Evolutionary conservation across 75 land plant species (phyloP).

Genomic region (Selaginella moellendorffii): DNA sequence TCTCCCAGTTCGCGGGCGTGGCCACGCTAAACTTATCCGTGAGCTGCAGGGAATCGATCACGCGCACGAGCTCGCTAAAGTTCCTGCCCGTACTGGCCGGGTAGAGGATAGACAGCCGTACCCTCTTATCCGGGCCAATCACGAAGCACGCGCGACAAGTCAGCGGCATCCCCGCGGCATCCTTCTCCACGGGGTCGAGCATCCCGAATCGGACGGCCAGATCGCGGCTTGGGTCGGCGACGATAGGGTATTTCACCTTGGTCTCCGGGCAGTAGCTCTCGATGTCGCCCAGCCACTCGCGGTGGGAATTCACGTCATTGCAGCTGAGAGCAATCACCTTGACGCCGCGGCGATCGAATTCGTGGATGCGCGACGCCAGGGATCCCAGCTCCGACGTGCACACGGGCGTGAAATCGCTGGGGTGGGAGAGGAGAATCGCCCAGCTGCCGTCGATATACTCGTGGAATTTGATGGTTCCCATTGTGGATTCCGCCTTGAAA

Average conservation of each 20-base stretch:
- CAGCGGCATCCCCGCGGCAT: neutral
- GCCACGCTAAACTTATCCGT: neutral
- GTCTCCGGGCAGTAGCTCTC: constrained; percentile 2
- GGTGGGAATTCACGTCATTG: neutral
- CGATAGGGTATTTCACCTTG: constrained; percentile 2
- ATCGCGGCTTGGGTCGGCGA: neutral
- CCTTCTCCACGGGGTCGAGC: neutral
- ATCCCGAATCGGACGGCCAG: constrained; percentile 2
- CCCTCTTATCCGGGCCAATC: neutral
- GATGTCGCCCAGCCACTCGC: neutral
- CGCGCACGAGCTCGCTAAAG: neutral
- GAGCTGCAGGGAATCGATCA: constrained; percentile 6
- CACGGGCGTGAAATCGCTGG: constrained; percentile 5
- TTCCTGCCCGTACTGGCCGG: constrained; percentile 8
- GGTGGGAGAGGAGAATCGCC: constrained; percentile 4
- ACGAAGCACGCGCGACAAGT: neutral
- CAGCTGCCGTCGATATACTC: constrained; percentile 5
- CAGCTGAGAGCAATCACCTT: constrained; percentile 4
- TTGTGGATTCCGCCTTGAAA: constrained; percentile 6
- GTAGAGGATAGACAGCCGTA: neutral
- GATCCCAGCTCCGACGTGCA: constrained; percentile 1
- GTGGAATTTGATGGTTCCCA: neutral
- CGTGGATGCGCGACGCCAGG: neutral
- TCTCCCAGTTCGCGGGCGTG: constrained; percentile 1
- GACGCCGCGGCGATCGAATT: neutral